Evolutionary conservation across 352 stramenopile genomes (phyloP), one percentile per base, ranked within the genome.

Genomic region (Globisporangium solare): DNA sequence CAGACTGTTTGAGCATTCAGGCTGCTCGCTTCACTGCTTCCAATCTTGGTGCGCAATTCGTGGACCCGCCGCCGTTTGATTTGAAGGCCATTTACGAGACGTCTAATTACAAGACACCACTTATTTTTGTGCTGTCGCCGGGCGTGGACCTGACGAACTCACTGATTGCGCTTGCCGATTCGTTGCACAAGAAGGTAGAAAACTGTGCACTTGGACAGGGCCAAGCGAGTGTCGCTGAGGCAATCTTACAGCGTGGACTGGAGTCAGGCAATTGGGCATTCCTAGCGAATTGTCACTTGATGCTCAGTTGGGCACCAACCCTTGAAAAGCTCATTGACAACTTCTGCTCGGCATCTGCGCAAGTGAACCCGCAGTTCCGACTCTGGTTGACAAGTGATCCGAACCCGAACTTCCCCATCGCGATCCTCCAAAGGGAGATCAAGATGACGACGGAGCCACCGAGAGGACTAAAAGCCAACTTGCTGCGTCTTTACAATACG

Each of bases 391-490:
- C 89, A 6, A 97, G 88, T 42, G 92, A 86, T 42, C 95, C 95
- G 17, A 96, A 90, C 40, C 88, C 93, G 3, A 95, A 97, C 48
- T 98, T 98, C 59, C 95, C 95, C 1, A 98, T 98, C 24, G 83
- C 93, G 11, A 95, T 98, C 32, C 74, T 98, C 27, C 95, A 98
- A 63, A 76, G 89, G 7, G 87, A 88, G 1, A 92, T 98, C 70
- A 98, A 98, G 67, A 98, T 98, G 88, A 98, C 95, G 8, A 98
- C 92, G 1, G 94, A 98, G 57, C 95, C 95, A 3, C 95, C 95
- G 6, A 76, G 86, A 22, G 95, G 95, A 0, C 61, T 98, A 1
- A 88, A 95, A 35, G 89, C 92, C 2, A 98, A 98, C 59, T 58
- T 98, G 7, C 61, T 96, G 20, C 89, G 92, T 1, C 73, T 98